phyloP scores from a whole-genome alignment of 73 alveolate species.

The Blepharisma stoltei region DNA sequence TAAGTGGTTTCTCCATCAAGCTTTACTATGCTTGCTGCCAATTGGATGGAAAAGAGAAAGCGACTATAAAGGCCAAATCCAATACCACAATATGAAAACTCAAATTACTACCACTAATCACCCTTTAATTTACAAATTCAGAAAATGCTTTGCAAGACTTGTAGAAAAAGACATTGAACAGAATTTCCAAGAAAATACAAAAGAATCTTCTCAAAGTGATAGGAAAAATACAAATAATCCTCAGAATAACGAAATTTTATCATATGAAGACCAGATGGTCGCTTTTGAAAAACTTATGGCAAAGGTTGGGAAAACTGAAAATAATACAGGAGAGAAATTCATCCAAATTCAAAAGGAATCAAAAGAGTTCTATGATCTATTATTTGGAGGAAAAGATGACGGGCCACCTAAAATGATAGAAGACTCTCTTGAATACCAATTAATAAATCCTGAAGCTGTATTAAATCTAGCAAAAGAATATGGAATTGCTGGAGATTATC shows the following conservation, averaged over 20 bases:
- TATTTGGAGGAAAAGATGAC: not conserved
- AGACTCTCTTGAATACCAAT: not conserved
- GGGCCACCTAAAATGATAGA: conserved; percentile 12
- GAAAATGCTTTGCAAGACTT: conserved; percentile 23
- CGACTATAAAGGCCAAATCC: not conserved
- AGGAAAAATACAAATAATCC: not conserved
- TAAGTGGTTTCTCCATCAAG: conserved; percentile 30
- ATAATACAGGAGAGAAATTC: not conserved
- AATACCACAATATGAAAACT: conserved; percentile 20
- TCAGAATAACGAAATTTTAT: not conserved
- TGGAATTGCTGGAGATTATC: not conserved
- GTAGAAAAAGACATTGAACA: not conserved
- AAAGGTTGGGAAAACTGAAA: not conserved
- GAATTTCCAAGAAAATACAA: not conserved
- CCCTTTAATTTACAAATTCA: conserved; percentile 26
- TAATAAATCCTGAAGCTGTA: conserved; percentile 18
- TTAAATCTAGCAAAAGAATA: not conserved
- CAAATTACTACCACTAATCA: conserved; percentile 21
- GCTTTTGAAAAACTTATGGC: conserved; percentile 17
- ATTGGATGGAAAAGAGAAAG: conserved; percentile 35
- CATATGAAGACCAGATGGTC: not conserved
- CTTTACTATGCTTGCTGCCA: not conserved
- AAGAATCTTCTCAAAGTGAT: not conserved
- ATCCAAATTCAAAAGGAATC: not conserved
- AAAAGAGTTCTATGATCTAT: conserved; percentile 14